Base-by-base conservation (phyloP, 73 alveolate genomes). In the Paramecium octaurelia region DNA sequence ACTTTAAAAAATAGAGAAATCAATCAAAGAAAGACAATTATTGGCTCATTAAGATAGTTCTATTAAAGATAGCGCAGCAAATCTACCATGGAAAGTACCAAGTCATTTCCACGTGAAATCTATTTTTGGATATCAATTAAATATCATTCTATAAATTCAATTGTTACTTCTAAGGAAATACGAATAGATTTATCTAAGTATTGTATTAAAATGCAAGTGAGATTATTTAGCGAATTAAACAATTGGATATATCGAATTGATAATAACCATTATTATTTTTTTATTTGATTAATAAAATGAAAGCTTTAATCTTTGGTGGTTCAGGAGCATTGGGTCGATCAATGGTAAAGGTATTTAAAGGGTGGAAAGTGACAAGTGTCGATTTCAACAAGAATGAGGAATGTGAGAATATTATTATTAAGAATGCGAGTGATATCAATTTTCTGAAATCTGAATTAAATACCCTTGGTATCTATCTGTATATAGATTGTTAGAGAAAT, bases 251-350 rank as follows among this genome's bases (percentile, higher is more conserved):
- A 18, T 54, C 11, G 4, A 18, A 54, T 54, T 54, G 35, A n/a
- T 18, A 18, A 54, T 54, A 4, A n/a, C 29, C 27, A 54, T 54
- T 18, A 54, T 18, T n/a, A 54, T 54, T 54, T 54, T 54, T 54
- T 54, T 54, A 54, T 54, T 54, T 54, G 69, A 54, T 54, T 54
- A 18, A 54, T 23, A 23, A 12, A 44, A 92, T 71, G 88, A 44
- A 86, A 38, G 68, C 88, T 27, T 43, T 92, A 38, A 77, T 95
- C 3, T 85, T 96, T 36, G 98, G 98, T 44, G 98, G 98, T 44
- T 92, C 95, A n/a, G 98, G 98, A n/a, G 93, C 96, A 21, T 92
- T 96, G 1, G 98, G 98, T 9, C 93, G 87, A 91, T 68, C 92
- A n/a, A 86, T 96, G 40, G 95, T 96, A 42, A 75, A 60, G 12